A percentile compares a stretch with the other conserved stretches of the same genome.
Evolutionary conservation across 108 stramenopile species (phyloP).

Genomic region (Pseudonitzschia pungens): DNA sequence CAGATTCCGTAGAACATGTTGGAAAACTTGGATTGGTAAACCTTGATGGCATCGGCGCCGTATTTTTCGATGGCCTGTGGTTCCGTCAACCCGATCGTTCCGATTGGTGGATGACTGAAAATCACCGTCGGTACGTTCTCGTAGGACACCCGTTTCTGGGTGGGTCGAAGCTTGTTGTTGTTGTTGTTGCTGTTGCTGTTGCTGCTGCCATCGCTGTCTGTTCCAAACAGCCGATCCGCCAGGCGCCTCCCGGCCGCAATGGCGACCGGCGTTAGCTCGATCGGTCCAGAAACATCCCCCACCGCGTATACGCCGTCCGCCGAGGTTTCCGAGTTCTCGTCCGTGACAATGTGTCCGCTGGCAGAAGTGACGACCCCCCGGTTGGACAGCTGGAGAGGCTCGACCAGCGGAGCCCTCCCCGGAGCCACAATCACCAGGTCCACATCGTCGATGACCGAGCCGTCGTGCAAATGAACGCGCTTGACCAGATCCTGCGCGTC

Average conservation of each 20-base stretch:
- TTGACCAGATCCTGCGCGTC: constrained; percentile 7
- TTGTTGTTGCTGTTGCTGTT: neutral
- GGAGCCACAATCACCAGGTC: constrained; percentile 84
- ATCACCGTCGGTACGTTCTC: constrained; percentile 87
- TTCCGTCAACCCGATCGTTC: constrained; percentile 88
- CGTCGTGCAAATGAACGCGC: constrained; percentile 11
- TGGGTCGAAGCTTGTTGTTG: constrained; percentile 30
- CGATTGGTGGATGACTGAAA: constrained; percentile 90
- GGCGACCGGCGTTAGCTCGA: constrained; percentile 95
- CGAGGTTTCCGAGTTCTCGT: constrained; percentile 88
- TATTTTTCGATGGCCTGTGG: constrained; percentile 81
- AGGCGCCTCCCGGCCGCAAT: constrained; percentile 87
- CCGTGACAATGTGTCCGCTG: constrained; percentile 59
- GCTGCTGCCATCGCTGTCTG: constrained; percentile 16
- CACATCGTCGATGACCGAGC: constrained; percentile 61
- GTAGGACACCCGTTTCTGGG: constrained; percentile 43
- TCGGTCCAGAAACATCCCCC: constrained; percentile 87
- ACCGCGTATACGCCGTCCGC: constrained; percentile 82
- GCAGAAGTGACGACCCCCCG: constrained; percentile 51
- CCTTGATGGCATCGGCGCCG: constrained; percentile 86
- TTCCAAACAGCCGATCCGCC: constrained; percentile 88
- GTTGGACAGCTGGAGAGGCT: constrained; percentile 60
- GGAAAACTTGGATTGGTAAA: constrained; percentile 88
- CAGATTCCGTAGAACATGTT: constrained; percentile 90
- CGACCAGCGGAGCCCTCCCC: constrained; percentile 69